phyloP scores from a whole-genome alignment of 805 yeast genomes.

The Pichia rugopelliculosa region DNA sequence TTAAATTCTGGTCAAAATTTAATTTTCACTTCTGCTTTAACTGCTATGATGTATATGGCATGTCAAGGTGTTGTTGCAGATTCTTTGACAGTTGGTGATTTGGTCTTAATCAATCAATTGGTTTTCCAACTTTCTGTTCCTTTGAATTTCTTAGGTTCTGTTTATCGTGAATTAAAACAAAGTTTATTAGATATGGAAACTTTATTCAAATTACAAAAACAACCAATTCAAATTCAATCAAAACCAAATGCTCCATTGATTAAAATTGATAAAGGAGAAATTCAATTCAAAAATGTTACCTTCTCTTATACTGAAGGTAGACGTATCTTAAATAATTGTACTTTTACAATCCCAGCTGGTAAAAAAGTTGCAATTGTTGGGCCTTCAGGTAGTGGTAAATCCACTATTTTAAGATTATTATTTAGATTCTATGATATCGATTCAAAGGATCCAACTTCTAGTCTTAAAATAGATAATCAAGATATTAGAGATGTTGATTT shows the following conservation, averaged over 20 bases:
- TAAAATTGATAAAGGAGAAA: conserved; percentile 61
- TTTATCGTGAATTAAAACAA: conserved; percentile 90
- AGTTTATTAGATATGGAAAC: conserved; percentile 94
- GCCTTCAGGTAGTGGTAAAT: conserved; percentile 93
- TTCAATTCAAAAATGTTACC: conserved; percentile 81
- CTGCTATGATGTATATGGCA: conserved; percentile 98
- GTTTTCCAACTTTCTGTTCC: conserved; percentile 96
- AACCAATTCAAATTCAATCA: conserved; percentile 60
- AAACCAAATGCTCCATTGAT: conserved; percentile 57
- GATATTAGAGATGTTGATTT: conserved; percentile 71
- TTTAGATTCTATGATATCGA: conserved; percentile 84
- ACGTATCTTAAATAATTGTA: conserved; percentile 73
- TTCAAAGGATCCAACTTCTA: conserved; percentile 24
- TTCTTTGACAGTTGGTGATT: conserved; percentile 81
- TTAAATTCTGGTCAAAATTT: conserved; percentile 74
- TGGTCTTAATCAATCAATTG: conserved; percentile 88
- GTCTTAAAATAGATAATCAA: conserved; percentile 81
- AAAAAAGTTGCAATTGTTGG: conserved; percentile 91
- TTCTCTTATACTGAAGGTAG: conserved; percentile 89
- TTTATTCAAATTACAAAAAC: conserved; percentile 74
- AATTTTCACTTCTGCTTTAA: conserved; percentile 80
- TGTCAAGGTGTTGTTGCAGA: conserved; percentile 88
- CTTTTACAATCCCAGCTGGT: conserved; percentile 86
- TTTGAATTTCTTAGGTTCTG: conserved; percentile 88
- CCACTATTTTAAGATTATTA: conserved; percentile 74